These are phyloP conservation scores for Calonectria pteridis DNA, from an alignment of 2,329 filamentous ascomycete genomes.

Conservation along the genomic window DNA sequence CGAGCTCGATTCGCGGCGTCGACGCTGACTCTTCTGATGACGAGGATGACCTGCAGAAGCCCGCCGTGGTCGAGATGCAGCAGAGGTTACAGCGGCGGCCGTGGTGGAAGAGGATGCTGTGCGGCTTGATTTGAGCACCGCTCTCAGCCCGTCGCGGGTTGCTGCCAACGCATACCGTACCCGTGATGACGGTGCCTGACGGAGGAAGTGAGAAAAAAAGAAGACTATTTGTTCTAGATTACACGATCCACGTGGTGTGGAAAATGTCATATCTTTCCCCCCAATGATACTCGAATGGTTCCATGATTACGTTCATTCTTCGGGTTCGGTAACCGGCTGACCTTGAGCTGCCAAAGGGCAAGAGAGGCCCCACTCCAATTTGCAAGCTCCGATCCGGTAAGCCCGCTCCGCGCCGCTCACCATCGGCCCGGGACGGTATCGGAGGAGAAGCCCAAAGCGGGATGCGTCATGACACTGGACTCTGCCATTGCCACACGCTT, in stretches of 20 bases:
- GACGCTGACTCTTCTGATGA: slow-evolving; percentile 36
- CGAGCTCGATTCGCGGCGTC: slow-evolving; percentile 24
- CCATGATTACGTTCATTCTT: background rate
- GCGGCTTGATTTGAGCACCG: slow-evolving; percentile 39
- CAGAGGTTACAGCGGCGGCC: slow-evolving; percentile 13
- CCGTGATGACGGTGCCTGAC: background rate
- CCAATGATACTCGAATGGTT: background rate
- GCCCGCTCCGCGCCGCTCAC: slow-evolving; percentile 12
- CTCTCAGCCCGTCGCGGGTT: background rate
- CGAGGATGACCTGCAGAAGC: slow-evolving; percentile 41
- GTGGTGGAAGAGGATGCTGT: slow-evolving; percentile 46
- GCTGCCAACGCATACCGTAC: background rate
- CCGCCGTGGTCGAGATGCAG: background rate
- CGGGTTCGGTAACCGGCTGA: slow-evolving; percentile 17
- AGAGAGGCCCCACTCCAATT: slow-evolving; percentile 9
- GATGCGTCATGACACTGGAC: slow-evolving; percentile 20
- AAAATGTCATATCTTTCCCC: background rate
- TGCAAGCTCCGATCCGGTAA: slow-evolving; percentile 24
- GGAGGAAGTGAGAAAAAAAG: background rate
- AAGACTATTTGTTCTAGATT: background rate
- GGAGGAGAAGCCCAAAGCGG: slow-evolving; percentile 9
- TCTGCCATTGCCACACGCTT: background rate
- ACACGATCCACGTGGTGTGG: background rate
- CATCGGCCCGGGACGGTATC: slow-evolving; percentile 20
- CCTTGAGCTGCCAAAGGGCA: background rate